Percentiles rank a stretch among this genome's conserved stretches.
phyloP scores from a whole-genome alignment of 1,284 basidiomycete genomes.

The Rhodotorula sp. region DNA sequence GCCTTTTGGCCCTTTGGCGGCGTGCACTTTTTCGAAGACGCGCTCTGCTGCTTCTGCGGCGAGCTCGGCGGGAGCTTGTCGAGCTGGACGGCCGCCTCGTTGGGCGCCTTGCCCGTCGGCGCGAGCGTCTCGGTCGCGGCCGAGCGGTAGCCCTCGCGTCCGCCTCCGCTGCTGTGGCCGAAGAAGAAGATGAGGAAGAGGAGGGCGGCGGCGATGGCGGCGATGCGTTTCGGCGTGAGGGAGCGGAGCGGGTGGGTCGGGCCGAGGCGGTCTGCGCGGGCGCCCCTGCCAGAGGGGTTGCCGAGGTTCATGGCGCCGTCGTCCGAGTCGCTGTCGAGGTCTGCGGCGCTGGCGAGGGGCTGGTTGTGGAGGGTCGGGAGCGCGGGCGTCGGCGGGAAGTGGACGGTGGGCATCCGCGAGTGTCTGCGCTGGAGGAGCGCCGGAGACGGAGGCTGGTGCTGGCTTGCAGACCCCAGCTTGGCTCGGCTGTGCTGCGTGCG shows the following conservation, averaged over 20 bases:
- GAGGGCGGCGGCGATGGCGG: constrained; percentile 32
- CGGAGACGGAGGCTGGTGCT: too few relatives aligned
- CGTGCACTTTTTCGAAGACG: constrained; percentile 26
- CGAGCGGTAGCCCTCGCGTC: constrained; percentile 7
- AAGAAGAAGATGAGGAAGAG: constrained; percentile 38
- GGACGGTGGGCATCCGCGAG: neutral
- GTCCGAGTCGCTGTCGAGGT: constrained; percentile 15
- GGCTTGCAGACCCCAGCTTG: too few relatives aligned
- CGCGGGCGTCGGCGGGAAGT: constrained; percentile 4
- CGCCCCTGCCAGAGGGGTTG: constrained; percentile 3
- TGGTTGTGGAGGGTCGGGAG: neutral
- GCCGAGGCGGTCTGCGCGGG: constrained; percentile 3
- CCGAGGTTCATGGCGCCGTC: constrained; percentile 28
- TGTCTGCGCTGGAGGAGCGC: neutral
- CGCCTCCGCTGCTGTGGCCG: constrained; percentile 21
- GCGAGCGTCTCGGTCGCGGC: constrained; percentile 1
- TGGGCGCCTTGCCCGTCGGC: neutral
- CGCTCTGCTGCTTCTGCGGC: constrained; percentile 32
- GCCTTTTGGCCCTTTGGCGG: constrained; percentile 37
- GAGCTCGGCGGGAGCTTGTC: constrained; percentile 29
- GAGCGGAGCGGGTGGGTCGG: constrained; percentile 25
- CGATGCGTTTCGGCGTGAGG: constrained; percentile 40
- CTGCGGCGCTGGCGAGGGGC: neutral
- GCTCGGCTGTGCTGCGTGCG: too few relatives aligned
- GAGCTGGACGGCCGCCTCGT: constrained; percentile 21